A percentile compares a stretch with the other conserved stretches of the same genome.
phyloP scores from a whole-genome alignment of 2,329 filamentous ascomycete genomes.

The Colletotrichum theobromicola region DNA sequence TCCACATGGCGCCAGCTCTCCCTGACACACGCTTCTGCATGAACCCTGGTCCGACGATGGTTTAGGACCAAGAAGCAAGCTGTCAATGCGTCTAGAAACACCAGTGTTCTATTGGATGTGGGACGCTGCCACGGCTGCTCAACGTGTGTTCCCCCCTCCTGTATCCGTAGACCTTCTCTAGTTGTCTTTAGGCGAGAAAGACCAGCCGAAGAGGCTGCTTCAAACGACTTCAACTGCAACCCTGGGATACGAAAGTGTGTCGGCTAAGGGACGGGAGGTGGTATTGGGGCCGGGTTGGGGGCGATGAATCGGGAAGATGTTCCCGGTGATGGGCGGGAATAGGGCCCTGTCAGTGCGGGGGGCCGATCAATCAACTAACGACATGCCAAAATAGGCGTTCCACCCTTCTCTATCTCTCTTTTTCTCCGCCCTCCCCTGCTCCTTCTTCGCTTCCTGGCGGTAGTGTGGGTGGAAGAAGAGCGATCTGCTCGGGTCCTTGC shows the following conservation, averaged over 20 bases:
- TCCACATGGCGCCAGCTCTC: neutral
- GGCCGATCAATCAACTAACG: neutral
- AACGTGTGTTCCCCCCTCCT: neutral
- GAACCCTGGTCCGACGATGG: neutral
- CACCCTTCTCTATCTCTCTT: neutral
- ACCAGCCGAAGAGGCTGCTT: neutral
- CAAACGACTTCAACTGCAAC: neutral
- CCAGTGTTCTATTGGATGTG: neutral
- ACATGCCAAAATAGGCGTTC: neutral
- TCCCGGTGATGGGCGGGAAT: neutral
- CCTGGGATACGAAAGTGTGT: neutral
- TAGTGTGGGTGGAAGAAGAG: neutral
- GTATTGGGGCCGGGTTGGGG: neutral
- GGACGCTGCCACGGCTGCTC: neutral
- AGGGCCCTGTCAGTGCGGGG: conserved; percentile 9
- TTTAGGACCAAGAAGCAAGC: neutral
- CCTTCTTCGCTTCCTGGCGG: neutral
- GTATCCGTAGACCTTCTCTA: neutral
- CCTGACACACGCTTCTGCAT: conserved; percentile 15
- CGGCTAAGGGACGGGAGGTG: neutral
- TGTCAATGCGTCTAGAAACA: conserved; percentile 12
- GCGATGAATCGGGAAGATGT: neutral
- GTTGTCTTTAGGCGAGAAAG: neutral
- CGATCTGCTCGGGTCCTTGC: neutral
- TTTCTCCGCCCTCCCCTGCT: neutral